Conservation (phyloP, 495 filamentous ascomycete genomes). For the Penicillium egyptiacum region DNA sequence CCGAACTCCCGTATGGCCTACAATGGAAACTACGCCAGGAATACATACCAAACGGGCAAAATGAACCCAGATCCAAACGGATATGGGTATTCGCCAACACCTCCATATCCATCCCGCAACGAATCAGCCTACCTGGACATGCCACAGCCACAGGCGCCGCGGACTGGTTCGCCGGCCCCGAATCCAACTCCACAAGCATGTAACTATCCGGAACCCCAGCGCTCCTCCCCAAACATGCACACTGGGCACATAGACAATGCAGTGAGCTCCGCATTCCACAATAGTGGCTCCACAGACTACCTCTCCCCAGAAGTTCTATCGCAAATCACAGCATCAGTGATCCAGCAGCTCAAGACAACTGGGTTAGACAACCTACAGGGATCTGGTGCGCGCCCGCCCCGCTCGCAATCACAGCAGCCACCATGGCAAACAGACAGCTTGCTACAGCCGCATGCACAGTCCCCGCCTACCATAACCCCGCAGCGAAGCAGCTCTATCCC, state of each 20-base stretch:
- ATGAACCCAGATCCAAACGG: constrained; percentile 29
- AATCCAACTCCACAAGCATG: constrained; percentile 17
- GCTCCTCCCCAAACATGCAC: not conserved
- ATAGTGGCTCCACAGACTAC: constrained; percentile 36
- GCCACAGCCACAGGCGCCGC: constrained; percentile 42
- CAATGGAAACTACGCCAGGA: constrained; percentile 37
- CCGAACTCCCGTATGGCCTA: constrained; percentile 38
- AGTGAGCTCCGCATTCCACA: constrained; percentile 46
- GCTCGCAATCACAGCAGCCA: constrained; percentile 35
- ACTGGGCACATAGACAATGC: constrained; percentile 48
- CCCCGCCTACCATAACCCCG: constrained; percentile 27
- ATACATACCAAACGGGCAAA: constrained; percentile 29
- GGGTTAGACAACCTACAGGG: constrained; percentile 40
- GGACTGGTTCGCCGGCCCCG: constrained; percentile 23
- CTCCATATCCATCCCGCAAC: constrained; percentile 41
- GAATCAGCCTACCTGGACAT: constrained; percentile 40
- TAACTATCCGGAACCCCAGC: constrained; percentile 3
- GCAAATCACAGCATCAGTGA: constrained; percentile 54
- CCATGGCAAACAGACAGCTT: constrained; percentile 31
- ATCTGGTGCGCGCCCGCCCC: constrained; percentile 28
- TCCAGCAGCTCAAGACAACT: constrained; percentile 51
- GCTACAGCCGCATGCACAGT: constrained; percentile 32
- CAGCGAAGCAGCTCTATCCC: constrained; percentile 25
- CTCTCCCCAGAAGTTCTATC: constrained; percentile 51
- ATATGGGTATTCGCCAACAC: constrained; percentile 22